Percentiles rank a stretch among this genome's conserved stretches.
Evolutionary conservation across 495 filamentous ascomycete genomes (phyloP).

Genomic region (Penicillium manginii): DNA sequence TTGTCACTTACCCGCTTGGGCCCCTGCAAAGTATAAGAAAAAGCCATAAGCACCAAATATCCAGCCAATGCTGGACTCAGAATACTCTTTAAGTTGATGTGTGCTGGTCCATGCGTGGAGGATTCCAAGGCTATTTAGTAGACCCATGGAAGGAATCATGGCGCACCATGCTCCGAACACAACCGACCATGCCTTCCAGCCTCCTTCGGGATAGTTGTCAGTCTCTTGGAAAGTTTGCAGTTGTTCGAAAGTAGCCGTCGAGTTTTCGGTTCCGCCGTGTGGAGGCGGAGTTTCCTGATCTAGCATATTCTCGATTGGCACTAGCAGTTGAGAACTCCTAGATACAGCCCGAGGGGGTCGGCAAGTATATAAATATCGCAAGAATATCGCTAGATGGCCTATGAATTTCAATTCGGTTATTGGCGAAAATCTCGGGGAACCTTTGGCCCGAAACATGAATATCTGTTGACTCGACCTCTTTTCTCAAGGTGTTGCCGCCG

Average conservation of each 20-base stretch:
- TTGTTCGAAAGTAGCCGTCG: neutral
- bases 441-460: neutral
- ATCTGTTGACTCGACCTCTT: neutral
- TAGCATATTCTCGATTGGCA: neutral
- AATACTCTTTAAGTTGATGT: conserved; percentile 58
- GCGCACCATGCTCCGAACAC: conserved; percentile 67
- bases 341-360: no score
- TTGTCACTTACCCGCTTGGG: conserved; percentile 34
- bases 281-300: neutral
- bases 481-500: neutral
- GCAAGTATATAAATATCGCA: neutral
- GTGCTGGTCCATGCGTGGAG: conserved; percentile 60
- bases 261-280: neutral
- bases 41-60: conserved; percentile 72
- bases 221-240: neutral
- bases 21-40: conserved; percentile 55
- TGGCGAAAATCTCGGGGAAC: neutral
- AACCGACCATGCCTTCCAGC: conserved; percentile 65
- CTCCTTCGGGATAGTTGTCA: conserved; percentile 64
- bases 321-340: neutral
- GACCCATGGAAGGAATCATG: conserved; percentile 64
- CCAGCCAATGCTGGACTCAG: conserved; percentile 67
- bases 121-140: conserved; percentile 70
- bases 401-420: neutral
- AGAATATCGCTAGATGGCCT: neutral